phyloP scores from a whole-genome alignment of 768 basidiomycete genomes.

The Steccherinum ochraceum region DNA sequence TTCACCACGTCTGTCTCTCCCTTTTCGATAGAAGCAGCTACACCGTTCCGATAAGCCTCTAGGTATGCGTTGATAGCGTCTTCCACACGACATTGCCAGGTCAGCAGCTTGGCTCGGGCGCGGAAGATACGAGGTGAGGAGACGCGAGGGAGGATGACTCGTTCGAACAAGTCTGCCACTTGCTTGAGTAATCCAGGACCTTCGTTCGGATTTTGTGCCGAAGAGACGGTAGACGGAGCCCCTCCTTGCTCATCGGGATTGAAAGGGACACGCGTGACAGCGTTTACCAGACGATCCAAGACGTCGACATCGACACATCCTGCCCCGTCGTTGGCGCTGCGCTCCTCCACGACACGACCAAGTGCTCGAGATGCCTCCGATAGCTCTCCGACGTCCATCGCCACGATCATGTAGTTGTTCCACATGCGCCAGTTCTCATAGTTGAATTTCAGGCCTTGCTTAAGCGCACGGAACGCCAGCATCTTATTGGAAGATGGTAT shows the following conservation, averaged over 20 bases:
- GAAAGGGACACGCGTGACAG: conserved; percentile 57
- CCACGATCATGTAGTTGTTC: conserved; percentile 93
- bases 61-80: conserved; percentile 80
- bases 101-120: conserved; percentile 75
- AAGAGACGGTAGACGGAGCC: conserved; percentile 9
- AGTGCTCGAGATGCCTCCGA: conserved; percentile 82
- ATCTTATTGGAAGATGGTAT: conserved; percentile 71
- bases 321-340: conserved; percentile 43
- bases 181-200: conserved; percentile 61
- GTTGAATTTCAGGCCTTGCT: conserved; percentile 77
- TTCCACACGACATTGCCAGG: conserved; percentile 65
- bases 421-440: conserved; percentile 98
- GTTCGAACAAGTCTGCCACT: conserved; percentile 69
- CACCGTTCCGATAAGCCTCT: conserved; percentile 74
- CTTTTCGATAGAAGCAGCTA: conserved; percentile 52
- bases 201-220: conserved; percentile 60
- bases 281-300: conserved; percentile 82
- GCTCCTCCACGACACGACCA: conserved; percentile 73
- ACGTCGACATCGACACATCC: conserved; percentile 79
- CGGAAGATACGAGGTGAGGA: conserved; percentile 76
- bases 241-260: conserved; percentile 30
- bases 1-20: conserved; percentile 61
- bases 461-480: conserved; percentile 88
- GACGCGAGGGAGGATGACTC: conserved; percentile 74
- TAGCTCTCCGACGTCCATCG: conserved; percentile 90